Base-by-base conservation (phyloP, 208 protist genomes). In the Histomonas meleagridis region DNA sequence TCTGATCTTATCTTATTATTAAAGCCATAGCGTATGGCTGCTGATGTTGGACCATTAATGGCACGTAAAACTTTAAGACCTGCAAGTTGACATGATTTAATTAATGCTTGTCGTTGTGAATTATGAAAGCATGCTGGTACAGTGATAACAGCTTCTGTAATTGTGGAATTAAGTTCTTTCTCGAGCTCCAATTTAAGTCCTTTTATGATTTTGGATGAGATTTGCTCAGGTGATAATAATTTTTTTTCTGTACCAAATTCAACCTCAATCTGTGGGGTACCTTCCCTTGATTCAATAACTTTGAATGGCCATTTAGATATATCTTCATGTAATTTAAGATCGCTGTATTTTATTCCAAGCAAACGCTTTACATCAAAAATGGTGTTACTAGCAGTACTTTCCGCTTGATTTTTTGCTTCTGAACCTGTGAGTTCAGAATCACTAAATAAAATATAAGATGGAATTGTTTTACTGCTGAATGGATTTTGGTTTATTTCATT, bases 71-170 rank as follows among this genome's bases (percentile, higher is more conserved):
- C 97, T 91, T 99, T 96, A 1, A 99, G 94, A 26, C 98, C 98
- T 32, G 98, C 97, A 90, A 99, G 98, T 14, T 92, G 92, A 55
- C 97, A 98, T 23, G 98, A 98, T 78, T 97, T 97, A 94, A 98
- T 99, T 23, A 97, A 99, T 9, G 97, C 96, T 94, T 97, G 95
- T 69, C 98, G 95, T 95, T 99, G 98, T 10, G 95, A 92, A 91
- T 99, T 98, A 94, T 98, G 98, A 94, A 99, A 99, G 94, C 98
- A 98, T 35, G 97, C 98, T 26, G 98, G 98, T 28, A 98, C 97
- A 7, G 97, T 98, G 91, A 99, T 94, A 91, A 98, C 97, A 40
- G 97, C 97, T 62, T 98, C 96, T 78, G 93, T 96, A 62, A 99
- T 96, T 43, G 92, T 53, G 90, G 96, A 93, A 57, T 97, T 97